Evolutionary conservation across 140 eudicot species (phyloP).

Genomic region (Oenanthe javanica): DNA sequence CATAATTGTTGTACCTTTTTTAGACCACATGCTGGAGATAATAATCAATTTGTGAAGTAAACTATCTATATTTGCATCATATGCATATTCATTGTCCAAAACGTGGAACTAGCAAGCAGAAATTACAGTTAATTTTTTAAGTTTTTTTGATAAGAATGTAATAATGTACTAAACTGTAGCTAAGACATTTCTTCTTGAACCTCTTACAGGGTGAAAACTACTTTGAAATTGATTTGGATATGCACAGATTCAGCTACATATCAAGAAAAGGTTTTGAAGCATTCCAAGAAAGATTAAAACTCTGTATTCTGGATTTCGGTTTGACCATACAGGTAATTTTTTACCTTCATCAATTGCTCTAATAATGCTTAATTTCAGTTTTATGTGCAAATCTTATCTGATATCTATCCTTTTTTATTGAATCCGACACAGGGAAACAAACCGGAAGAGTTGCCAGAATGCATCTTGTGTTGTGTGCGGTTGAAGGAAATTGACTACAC

Average conservation of each 20-base stretch:
- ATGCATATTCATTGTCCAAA: neutral
- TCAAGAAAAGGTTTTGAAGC: constrained; percentile 58
- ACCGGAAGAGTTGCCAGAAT: constrained; percentile 66
- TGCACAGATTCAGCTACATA: constrained; percentile 59
- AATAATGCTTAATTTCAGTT: neutral
- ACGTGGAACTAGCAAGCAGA: neutral
- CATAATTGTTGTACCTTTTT: neutral
- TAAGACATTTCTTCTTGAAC: neutral
- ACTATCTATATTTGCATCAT: neutral
- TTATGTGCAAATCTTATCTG: neutral
- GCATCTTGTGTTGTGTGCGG: constrained; percentile 56
- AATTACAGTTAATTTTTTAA: no score
- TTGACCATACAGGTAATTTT: constrained; percentile 45
- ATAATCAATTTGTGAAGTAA: neutral
- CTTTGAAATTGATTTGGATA: constrained; percentile 51
- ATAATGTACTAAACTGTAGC: neutral
- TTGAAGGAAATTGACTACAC: constrained; percentile 47
- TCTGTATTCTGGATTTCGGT: constrained; percentile 47
- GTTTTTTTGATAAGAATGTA: neutral
- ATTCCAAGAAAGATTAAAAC: constrained; percentile 44
- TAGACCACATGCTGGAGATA: neutral
- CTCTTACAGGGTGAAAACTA: constrained; percentile 43
- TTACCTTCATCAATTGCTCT: neutral
- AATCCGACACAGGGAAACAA: constrained; percentile 53
- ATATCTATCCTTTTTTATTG: neutral